These are phyloP conservation scores for Penicillium sp. DNA, from an alignment of 2,329 filamentous ascomycete genomes.

Conservation along the genomic window DNA sequence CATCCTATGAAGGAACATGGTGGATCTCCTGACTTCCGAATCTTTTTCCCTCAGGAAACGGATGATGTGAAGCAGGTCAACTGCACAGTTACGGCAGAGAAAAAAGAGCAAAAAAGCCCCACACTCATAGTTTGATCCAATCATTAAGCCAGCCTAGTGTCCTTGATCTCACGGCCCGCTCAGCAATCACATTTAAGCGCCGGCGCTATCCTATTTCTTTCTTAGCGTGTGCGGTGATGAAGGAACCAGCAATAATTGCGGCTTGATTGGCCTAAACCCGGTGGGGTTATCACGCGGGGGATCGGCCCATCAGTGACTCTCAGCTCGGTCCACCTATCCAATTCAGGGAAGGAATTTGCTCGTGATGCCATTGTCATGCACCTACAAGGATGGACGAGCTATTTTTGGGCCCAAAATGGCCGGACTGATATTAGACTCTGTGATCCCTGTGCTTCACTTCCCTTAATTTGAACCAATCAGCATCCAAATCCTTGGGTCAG, in stretches of 20 bases:
- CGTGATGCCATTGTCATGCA: neutral
- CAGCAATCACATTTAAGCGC: conserved; percentile 10
- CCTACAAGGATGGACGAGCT: neutral
- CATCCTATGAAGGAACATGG: neutral
- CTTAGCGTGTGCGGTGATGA: neutral
- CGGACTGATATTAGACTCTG: neutral
- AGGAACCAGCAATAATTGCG: neutral
- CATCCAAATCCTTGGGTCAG: neutral
- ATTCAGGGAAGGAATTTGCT: neutral
- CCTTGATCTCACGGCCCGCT: neutral
- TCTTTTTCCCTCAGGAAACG: neutral
- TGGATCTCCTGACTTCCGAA: neutral
- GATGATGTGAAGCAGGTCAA: neutral
- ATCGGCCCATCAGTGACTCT: neutral
- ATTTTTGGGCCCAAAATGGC: neutral
- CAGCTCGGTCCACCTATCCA: neutral
- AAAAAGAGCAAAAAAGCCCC: neutral
- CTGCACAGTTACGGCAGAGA: neutral
- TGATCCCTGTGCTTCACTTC: neutral
- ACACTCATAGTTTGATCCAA: neutral
- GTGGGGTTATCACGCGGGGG: neutral
- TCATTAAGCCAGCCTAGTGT: neutral
- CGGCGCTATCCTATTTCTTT: conserved; percentile 5
- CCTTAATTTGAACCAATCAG: neutral
- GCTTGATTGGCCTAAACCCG: neutral